These are phyloP conservation scores for Ophiosphaerella narmari DNA, from an alignment of 2,329 filamentous ascomycete species.

Conservation along the genomic window DNA sequence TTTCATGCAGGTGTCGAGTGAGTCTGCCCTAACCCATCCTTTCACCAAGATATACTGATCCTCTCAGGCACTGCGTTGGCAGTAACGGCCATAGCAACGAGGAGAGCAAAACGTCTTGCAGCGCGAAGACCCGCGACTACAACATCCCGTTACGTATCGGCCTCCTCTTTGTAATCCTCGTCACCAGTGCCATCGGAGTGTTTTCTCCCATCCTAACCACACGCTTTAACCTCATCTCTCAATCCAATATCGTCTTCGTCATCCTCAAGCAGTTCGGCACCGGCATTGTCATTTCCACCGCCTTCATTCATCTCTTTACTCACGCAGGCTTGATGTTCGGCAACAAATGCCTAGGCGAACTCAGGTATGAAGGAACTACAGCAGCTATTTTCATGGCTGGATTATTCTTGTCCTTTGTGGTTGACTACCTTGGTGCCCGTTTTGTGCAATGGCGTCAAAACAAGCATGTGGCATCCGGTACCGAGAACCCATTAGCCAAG, in stretches of 20 bases:
- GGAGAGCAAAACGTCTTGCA: slow-evolving; percentile 47
- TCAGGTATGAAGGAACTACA: slow-evolving; percentile 71
- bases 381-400: slow-evolving; percentile 76
- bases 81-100: slow-evolving; percentile 45
- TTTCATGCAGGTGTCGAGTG: slow-evolving; percentile 78
- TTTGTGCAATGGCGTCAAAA: slow-evolving; percentile 52
- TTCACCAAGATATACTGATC: slow-evolving; percentile 17
- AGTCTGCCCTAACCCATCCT: slow-evolving; percentile 34
- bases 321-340: slow-evolving; percentile 74
- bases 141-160: slow-evolving; percentile 71
- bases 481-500: slow-evolving; percentile 16
- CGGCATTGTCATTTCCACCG: slow-evolving; percentile 73
- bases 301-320: slow-evolving; percentile 72
- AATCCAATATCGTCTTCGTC: slow-evolving; percentile 59
- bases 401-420: slow-evolving; percentile 71
- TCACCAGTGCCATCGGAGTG: slow-evolving; percentile 70
- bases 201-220: slow-evolving; percentile 69
- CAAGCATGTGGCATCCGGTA: slow-evolving; percentile 17
- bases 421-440: slow-evolving; percentile 70
- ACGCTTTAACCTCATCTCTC: slow-evolving; percentile 59
- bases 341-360: slow-evolving; percentile 68
- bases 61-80: slow-evolving; percentile 62
- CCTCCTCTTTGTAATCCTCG: slow-evolving; percentile 72
- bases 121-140: slow-evolving; percentile 60
- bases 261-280: slow-evolving; percentile 74